Conservation (phyloP, 139 green algal genomes). For the Chlamydomonas sp. region DNA sequence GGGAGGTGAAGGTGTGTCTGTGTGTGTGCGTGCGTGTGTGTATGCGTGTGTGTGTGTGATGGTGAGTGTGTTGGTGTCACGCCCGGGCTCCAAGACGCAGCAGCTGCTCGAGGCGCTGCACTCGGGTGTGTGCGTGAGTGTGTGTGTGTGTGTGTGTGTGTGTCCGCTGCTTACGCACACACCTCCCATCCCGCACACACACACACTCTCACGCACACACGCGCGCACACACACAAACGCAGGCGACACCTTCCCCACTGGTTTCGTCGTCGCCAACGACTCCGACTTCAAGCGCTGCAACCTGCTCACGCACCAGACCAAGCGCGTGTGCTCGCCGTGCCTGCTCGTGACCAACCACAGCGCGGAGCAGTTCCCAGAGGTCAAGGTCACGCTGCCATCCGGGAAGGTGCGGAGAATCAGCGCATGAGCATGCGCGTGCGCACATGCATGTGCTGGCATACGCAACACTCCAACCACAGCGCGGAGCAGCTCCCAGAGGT, state of each 20-base stretch:
- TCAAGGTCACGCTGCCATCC: conserved; percentile 8
- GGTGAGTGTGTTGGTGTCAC: too few species aligned
- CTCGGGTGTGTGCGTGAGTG: too few species aligned
- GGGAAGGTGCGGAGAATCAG: conserved; percentile 1
- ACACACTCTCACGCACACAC: too few species aligned
- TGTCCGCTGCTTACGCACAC: too few species aligned
- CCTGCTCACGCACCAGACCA: conserved; percentile 94
- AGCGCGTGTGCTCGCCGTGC: conserved; percentile 80
- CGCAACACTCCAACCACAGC: too few species aligned
- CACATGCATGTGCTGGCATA: not conserved
- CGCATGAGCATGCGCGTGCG: not conserved
- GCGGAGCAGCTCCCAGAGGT: too few species aligned
- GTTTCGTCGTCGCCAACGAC: conserved; percentile 95
- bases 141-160: too few species aligned
- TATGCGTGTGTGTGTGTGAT: too few species aligned
- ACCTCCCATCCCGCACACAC: too few species aligned
- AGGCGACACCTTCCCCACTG: conserved; percentile 30
- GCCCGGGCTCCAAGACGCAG: conserved; percentile 96
- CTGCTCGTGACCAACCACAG: conserved; percentile 93
- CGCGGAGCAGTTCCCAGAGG: conserved; percentile 69
- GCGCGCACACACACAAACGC: too few species aligned
- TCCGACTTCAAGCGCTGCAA: conserved; percentile 91
- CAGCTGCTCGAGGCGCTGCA: conserved; percentile 94
- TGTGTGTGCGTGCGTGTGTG: too few species aligned
- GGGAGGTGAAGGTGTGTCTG: too few species aligned